Conservation (phyloP, 352 stramenopile species). For the Saprolegnia diclina region DNA sequence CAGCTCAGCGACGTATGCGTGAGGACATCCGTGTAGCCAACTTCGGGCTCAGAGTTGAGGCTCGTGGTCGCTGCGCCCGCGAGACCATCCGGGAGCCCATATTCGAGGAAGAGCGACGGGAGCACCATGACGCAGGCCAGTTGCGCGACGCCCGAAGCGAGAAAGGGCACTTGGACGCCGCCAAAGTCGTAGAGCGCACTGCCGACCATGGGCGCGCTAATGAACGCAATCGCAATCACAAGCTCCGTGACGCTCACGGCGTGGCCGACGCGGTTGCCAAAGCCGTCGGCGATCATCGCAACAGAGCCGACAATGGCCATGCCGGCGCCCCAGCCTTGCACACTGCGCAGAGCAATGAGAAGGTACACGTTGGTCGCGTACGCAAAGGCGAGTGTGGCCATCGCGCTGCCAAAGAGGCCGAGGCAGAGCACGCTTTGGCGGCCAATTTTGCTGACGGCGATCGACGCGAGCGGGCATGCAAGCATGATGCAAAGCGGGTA, state of each 20-base stretch:
- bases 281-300: slow-evolving; percentile 63
- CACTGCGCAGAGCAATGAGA: slow-evolving; percentile 46
- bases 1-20: slow-evolving; percentile 49
- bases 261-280: slow-evolving; percentile 43
- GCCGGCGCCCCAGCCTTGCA: slow-evolving; percentile 48
- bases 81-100: slow-evolving; percentile 57
- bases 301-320: slow-evolving; percentile 54
- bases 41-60: slow-evolving; percentile 33
- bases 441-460: slow-evolving; percentile 39
- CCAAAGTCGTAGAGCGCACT: slow-evolving; percentile 50
- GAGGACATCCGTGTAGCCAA: slow-evolving; percentile 47
- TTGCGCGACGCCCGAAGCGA: slow-evolving; percentile 51
- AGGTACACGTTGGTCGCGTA: slow-evolving; percentile 40
- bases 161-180: slow-evolving; percentile 54
- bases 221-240: slow-evolving; percentile 56
- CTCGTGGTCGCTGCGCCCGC: slow-evolving; percentile 32
- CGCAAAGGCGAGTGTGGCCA: slow-evolving; percentile 58
- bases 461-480: slow-evolving; percentile 50
- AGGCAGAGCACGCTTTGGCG: slow-evolving; percentile 64
- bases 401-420: slow-evolving; percentile 54
- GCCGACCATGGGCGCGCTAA: slow-evolving; percentile 50
- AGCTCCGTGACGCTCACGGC: slow-evolving; percentile 61
- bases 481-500: slow-evolving; percentile 74
- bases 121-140: slow-evolving; percentile 56
- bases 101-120: slow-evolving; percentile 70